phyloP scores from a whole-genome alignment of 1,139 yeast species.

The Debaryomycetaceae sp. region DNA sequence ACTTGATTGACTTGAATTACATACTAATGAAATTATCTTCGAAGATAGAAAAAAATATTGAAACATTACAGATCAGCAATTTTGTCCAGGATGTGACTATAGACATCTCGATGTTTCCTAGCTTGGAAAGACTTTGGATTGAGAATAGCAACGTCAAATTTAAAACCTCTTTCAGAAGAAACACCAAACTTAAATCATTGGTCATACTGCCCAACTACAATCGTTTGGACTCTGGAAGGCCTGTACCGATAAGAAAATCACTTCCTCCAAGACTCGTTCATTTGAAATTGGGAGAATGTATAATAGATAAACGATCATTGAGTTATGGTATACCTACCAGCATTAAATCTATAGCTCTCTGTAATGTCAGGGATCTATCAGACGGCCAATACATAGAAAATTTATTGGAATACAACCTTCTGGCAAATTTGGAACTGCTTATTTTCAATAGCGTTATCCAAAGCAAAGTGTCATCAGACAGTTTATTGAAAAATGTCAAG shows the following conservation, averaged over 20 bases:
- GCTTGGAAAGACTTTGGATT: conserved; percentile 14
- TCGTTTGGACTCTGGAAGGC: conserved; percentile 14
- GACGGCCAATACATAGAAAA: conserved; percentile 9
- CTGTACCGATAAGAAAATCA: conserved; percentile 7
- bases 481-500: not conserved
- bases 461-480: conserved; percentile 2
- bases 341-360: conserved; percentile 9
- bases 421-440: conserved; percentile 3
- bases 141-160: conserved; percentile 16
- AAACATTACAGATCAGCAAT: conserved; percentile 9
- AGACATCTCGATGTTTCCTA: conserved; percentile 10
- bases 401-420: conserved; percentile 8
- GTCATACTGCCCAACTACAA: conserved; percentile 12
- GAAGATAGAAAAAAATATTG: conserved; percentile 2
- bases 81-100: conserved; percentile 12
- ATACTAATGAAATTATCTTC: conserved; percentile 6
- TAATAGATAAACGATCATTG: conserved; percentile 8
- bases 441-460: conserved; percentile 3
- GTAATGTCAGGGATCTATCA: conserved; percentile 13
- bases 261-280: conserved; percentile 12
- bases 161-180: conserved; percentile 4
- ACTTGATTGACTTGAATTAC: conserved; percentile 10
- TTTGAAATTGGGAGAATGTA: conserved; percentile 16
- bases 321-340: conserved; percentile 10
- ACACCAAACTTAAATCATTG: conserved; percentile 6